Conservation (phyloP, 2,329 filamentous ascomycete genomes). For the Botryosphaeria dothidea region DNA sequence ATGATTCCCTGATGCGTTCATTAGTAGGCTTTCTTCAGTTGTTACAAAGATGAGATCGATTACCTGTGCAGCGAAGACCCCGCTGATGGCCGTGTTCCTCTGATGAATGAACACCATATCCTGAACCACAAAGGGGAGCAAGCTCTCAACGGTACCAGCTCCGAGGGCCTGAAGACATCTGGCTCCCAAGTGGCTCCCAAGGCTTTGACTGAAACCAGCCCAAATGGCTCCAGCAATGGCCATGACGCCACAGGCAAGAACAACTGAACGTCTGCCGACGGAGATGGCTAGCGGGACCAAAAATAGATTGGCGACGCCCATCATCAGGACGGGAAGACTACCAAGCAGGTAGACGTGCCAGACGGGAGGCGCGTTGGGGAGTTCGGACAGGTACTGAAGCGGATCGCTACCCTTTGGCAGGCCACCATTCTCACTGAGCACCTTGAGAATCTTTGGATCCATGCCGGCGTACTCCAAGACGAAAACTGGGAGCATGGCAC, state of each 20-base stretch:
- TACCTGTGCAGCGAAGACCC: constrained; percentile 29
- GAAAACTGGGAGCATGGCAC: constrained; percentile 33
- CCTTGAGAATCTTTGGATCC: constrained; percentile 23
- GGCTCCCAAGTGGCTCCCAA: constrained; percentile 29
- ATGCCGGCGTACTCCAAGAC: constrained; percentile 29
- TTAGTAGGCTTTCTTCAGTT: neutral
- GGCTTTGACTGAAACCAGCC: constrained; percentile 28
- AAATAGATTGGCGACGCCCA: constrained; percentile 30
- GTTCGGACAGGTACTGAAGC: constrained; percentile 8
- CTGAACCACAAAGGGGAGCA: constrained; percentile 33
- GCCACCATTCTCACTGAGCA: constrained; percentile 19
- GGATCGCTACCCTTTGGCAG: constrained; percentile 16
- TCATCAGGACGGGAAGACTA: constrained; percentile 31
- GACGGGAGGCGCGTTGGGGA: constrained; percentile 26
- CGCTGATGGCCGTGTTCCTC: constrained; percentile 31
- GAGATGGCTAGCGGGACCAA: constrained; percentile 32
- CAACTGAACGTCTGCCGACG: constrained; percentile 29
- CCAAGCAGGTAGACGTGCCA: constrained; percentile 32
- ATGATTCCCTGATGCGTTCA: constrained; percentile 22
- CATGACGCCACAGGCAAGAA: constrained; percentile 28
- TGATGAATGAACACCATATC: constrained; percentile 32
- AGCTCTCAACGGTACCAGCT: constrained; percentile 32
- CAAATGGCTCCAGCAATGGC: constrained; percentile 30
- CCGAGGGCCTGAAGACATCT: constrained; percentile 31
- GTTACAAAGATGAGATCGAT: constrained; percentile 4